Base-by-base conservation (phyloP, 768 basidiomycete genomes). In the Suillus subluteus region DNA sequence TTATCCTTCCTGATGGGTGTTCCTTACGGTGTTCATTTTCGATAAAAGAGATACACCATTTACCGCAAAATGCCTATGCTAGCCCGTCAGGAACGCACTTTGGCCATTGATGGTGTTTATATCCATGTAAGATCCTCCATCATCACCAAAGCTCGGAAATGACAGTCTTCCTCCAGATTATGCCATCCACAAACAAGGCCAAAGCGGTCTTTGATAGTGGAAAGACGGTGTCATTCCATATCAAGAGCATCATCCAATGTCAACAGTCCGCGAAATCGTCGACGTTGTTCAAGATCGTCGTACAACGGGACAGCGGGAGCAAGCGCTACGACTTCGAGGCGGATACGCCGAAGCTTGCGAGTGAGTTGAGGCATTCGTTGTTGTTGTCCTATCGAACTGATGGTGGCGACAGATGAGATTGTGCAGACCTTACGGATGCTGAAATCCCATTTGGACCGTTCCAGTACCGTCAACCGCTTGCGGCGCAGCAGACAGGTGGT, bases 321-420 rank as follows among this genome's bases (percentile, higher is more conserved):
- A 99, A 99, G 83, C 84, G 95, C 46, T 99, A 98, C 75, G 97
- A 99, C 72, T 98, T 98, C 74, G 98, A 99, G 79, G 97, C 96
- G 0, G 96, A 97, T 77, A 95, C 81, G 70, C 84, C 91, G 2
- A 91, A 89, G 76, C 74, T 88, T 65, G 95, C 96, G 58, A 85
- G 93, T 92, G 73, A 71, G 91, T 26, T 13, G 18, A 38, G 9
- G 8, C 18, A 56, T 44, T 55, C 48, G 21, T 18, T 23, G 58
- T 18, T 30, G 58, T 23, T 30, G 4, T 58, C 44, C 23, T 21
- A 37, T 58, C 21, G 30, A 63, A 30, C 44, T 67, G 65, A 52
- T 63, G 32, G 35, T 69, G 58, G 65, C 67, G 21, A 13, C 50
- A 91, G 90, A 82, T 68, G 92, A 95, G 74, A 93, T 95, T 66